Base-by-base conservation (phyloP, 495 filamentous ascomycete species). In the Lepraria neglecta region DNA sequence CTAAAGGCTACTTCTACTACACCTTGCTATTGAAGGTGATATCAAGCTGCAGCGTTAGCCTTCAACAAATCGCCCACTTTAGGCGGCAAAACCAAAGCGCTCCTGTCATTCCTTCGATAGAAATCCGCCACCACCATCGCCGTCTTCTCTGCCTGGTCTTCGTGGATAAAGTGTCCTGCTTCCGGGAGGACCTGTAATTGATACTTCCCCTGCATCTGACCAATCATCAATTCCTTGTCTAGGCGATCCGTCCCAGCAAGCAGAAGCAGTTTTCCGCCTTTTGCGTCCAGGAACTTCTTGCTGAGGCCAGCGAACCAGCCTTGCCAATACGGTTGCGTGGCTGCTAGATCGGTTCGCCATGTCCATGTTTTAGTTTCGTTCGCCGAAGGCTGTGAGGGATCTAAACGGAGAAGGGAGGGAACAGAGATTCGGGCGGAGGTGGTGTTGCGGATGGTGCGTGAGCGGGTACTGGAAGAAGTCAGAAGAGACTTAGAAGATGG, bases 121-220 rank as follows among this genome's bases (percentile, higher is more conserved):
- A 99, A 97, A 69, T 97, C 95, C 3, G 87, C 91, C 56, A 97
- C 72, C 30, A 85, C 80, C 65, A 83, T 81, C 6, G 95, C 94
- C 31, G 87, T 92, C 76, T 90, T 95, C 63, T 87, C 85, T 1
- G 95, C 91, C 58, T 90, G 80, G 72, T 99, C 94, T 72, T 99
- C 94, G 62, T 97, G 95, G 53, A 99, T 82, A 28, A 63, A 63
- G 30, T 97, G 94, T 0, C 94, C 94, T 6, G 92, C 91, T 72
- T 96, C 89, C 0, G 95, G 95, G 62, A 97, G 86, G 19, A 99
- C 92, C 57, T 95, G 87, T 19, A 99, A 78, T 59, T 96, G 91
- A 70, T 97, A 99, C 77, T 97, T 97, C 0, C 91, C 91, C 90
- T 96, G 91, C 91, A 96, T 96, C 74, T 97, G 94, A 17, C 91